Evolutionary conservation across 768 basidiomycete species (phyloP), one percentile per base, ranked within the genome.

Genomic region (Kwoniella newhampshirensis): DNA sequence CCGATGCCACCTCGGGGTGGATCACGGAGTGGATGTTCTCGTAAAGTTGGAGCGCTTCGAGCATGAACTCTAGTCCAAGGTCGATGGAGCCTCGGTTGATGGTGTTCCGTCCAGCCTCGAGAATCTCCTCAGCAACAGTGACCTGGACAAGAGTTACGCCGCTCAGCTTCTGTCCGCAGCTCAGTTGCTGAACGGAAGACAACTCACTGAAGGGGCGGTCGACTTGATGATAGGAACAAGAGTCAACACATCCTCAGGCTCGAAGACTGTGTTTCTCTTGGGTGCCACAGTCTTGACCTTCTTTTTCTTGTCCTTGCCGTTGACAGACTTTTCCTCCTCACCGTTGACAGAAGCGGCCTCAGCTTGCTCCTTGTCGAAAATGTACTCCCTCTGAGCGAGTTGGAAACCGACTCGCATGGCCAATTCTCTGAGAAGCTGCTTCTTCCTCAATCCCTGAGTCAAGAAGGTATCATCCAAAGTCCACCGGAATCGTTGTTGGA

Each of bases 1-100:
- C 76, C 11, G 63, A 51, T 0, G 78, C 78, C 21, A 78, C 75
- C 54, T 79, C 79, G 23, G 78, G 77, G 68, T 80, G 79, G 25
- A 80, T 70, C 42, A 77, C 63, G 4, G 78, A 77, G 63, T 77
- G 78, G 48, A 80, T 76, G 56, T 77, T 77, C 68, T 80, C 79
- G 70, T 77, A 78, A 21, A 76, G 57, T 54, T 74, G 73, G 25
- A 80, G 67, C 30, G 69, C 77, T 50, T 80, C 79, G 27, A 75
- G 72, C 62, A 77, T 70, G 60, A 79, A 69, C 53, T 78, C 78
- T 35, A 78, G 74, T 25, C 79, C 79, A 18, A 73, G 61, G 18
- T 76, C 75, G 50, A 73, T 55, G 32, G 77, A 66, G 23, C 76
- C 77, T 26, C 76, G 76, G 51, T 63, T 66, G 64, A 79, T 68